Base-by-base conservation (phyloP, 768 basidiomycete species). In the Naganishia onofrii region DNA sequence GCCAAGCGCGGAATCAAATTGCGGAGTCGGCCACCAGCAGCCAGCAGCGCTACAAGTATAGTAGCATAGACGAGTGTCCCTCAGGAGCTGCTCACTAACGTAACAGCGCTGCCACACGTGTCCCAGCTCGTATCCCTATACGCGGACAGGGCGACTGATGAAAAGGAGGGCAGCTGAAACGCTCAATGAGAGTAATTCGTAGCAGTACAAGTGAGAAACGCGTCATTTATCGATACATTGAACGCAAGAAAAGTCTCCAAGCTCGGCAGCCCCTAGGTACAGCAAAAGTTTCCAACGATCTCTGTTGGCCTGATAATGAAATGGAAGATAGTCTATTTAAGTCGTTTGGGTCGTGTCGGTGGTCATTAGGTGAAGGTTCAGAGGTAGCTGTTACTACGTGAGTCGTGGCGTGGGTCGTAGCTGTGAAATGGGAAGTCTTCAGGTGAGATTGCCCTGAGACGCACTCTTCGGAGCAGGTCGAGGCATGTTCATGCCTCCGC, bases 381-480 rank as follows among this genome's bases (percentile, higher is more conserved):
- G 3, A 23, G 23, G 4, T 51, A 13, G 19, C 48, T 51, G 48
- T n/a, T n/a, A 51, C 12, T 51, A 51, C 48, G 23, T 23, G 48
- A 26, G 48, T 51, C 48, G 23, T 51, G 21, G 48, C 15, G 2
- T 17, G 7, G 15, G 42, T 42, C 13, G 42, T 42, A 42, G 42
- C 15, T 17, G 42, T 46, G 13, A 51, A 55, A 15, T 29, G 15
- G 4, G 19, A 32, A 31, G 9, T 12, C 1, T 17, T 63, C 60
- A 63, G 28, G 60, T 42, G n/a, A 63, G n/a, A 29, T 63, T 63
- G 42, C 60, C 23, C 19, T 63, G 60, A n/a, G 60, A 63, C 19
- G 60, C 38, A 29, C 60, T 46, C n/a, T 63, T 63, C 42, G 65
- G 52, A 31, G 65, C 65, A 52, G 65, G 65, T 28, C 48, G 19